Conservation (phyloP, 163 green algal species). For the Scenedesmus sp. region DNA sequence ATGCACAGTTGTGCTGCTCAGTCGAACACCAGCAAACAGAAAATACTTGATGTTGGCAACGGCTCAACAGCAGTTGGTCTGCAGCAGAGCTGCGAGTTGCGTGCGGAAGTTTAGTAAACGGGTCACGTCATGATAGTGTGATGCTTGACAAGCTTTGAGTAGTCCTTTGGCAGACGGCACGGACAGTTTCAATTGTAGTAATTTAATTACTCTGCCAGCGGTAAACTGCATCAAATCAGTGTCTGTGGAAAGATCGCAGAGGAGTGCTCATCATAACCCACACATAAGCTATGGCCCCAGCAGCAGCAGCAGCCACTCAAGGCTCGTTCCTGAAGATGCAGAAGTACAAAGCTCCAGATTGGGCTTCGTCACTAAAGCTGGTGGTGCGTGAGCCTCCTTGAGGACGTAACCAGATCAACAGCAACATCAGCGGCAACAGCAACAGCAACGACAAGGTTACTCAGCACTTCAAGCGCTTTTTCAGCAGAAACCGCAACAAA, state of each 20-base stretch:
- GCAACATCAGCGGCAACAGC: background rate
- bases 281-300: background rate
- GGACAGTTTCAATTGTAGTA: background rate
- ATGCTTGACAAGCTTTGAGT: background rate
- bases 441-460: background rate
- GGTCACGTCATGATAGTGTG: background rate
- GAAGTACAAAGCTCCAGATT: slow-evolving; percentile 7
- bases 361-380: background rate
- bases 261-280: too few relatives aligned
- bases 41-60: background rate
- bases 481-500: background rate
- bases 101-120: background rate
- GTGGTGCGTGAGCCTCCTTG: background rate
- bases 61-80: background rate
- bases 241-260: background rate
- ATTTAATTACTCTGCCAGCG: too few relatives aligned
- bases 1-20: background rate
- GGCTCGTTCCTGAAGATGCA: slow-evolving; percentile 24
- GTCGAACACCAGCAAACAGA: background rate
- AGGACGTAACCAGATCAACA: background rate
- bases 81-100: background rate
- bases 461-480: background rate
- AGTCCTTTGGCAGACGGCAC: too few relatives aligned
- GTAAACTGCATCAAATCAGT: background rate
- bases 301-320: background rate